Evolutionary conservation across 169 alveolate species (phyloP).

Genomic region (Eimeria sp.): DNA sequence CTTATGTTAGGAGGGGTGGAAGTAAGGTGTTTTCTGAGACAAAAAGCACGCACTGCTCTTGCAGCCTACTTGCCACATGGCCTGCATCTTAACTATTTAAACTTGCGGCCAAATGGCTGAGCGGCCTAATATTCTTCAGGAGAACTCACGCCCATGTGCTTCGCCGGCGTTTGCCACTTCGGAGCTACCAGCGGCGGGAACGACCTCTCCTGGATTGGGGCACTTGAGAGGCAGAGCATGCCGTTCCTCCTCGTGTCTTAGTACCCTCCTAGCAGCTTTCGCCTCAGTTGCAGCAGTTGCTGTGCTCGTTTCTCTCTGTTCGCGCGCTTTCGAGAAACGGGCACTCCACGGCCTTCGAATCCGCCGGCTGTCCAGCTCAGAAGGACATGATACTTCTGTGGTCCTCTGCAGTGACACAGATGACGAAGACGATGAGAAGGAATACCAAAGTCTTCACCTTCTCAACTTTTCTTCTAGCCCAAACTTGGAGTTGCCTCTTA

Average conservation of each 20-base stretch:
- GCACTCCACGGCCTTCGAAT: neutral
- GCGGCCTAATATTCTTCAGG: neutral
- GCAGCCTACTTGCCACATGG: neutral
- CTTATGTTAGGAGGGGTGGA: no score
- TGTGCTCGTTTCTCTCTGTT: neutral
- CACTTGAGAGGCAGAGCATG: neutral
- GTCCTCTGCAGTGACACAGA: no score
- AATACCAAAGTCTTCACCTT: no score
- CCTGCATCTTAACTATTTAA: neutral
- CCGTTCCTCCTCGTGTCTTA: neutral
- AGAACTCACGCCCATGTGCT: neutral
- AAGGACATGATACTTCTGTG: neutral
- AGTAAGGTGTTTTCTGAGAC: no score
- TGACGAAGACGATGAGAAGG: no score
- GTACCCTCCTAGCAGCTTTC: neutral
- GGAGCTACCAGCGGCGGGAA: neutral
- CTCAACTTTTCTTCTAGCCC: no score
- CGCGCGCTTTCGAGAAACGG: neutral
- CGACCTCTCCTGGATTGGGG: neutral
- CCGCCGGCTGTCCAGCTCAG: slow-evolving; percentile 25
- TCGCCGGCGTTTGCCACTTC: neutral
- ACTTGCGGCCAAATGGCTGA: neutral
- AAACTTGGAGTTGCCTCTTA: neutral
- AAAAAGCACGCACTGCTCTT: neutral
- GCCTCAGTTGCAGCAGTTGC: neutral